Conservation (phyloP, 148 eudicot species). For the Rhododendron ferrugineum region DNA sequence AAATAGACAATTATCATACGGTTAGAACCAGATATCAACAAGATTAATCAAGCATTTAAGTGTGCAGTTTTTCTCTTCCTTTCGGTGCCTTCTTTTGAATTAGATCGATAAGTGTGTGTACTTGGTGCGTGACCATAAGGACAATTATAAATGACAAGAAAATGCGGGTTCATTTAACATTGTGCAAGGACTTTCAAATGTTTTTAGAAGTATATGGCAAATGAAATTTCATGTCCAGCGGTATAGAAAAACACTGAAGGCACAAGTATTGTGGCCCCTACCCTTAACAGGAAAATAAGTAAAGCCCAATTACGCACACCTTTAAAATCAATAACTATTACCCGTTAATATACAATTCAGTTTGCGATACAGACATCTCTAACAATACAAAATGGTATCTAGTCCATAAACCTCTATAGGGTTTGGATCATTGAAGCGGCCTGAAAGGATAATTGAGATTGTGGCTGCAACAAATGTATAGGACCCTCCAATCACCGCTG, state of each 20-base stretch:
- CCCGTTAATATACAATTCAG: not conserved
- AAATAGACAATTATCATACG: not conserved
- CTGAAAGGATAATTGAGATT: conserved; percentile 85
- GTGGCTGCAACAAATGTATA: conserved; percentile 90
- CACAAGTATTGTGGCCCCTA: not conserved
- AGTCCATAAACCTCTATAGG: conserved; percentile 54
- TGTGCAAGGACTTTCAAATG: not conserved
- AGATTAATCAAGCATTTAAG: not conserved
- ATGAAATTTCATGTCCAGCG: not conserved
- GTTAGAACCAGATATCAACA: not conserved
- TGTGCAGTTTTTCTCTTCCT: conserved; percentile 14
- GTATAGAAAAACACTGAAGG: not conserved
- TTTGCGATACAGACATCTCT: not conserved
- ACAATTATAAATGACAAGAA: not conserved
- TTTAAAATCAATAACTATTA: not conserved
- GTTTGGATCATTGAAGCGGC: conserved; percentile 66
- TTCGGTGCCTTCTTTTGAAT: not conserved
- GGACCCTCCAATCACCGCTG: conserved; percentile 94
- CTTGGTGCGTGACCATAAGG: not conserved
- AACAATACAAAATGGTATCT: not conserved
- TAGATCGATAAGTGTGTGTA: not conserved
- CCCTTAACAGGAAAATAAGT: not conserved
- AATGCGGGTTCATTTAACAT: not conserved
- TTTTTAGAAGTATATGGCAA: not conserved
- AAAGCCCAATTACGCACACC: not conserved